Evolutionary conservation across 2,329 filamentous ascomycete species (phyloP).

Genomic region (Elsinoe perseae): DNA sequence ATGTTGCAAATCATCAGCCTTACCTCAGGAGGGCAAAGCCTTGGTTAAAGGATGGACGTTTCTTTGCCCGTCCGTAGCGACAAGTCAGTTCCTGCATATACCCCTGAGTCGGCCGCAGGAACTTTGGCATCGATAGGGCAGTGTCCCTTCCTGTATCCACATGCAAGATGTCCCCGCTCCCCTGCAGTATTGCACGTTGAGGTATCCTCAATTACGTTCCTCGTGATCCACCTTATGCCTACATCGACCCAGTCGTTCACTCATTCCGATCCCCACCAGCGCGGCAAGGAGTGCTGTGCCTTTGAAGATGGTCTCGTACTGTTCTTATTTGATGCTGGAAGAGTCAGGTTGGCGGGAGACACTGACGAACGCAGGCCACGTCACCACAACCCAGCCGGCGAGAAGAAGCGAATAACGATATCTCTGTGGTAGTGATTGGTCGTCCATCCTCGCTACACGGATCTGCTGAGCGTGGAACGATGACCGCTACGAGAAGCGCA

Average conservation of each 20-base stretch:
- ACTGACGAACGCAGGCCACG: conserved; percentile 29
- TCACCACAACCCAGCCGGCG: conserved; percentile 24
- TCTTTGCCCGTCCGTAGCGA: too few relatives aligned
- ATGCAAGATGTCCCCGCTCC: too few relatives aligned
- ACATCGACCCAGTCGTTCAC: not conserved
- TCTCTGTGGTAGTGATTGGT: not conserved
- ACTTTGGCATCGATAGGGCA: too few relatives aligned
- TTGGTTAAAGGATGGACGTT: too few relatives aligned
- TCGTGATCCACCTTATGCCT: not conserved
- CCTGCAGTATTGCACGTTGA: too few relatives aligned
- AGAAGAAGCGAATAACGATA: conserved; percentile 30
- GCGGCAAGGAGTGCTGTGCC: conserved; percentile 24
- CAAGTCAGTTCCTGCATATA: too few relatives aligned
- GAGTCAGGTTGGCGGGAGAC: conserved; percentile 31
- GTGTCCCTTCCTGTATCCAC: too few relatives aligned
- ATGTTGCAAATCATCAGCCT: too few relatives aligned
- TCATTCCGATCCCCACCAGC: conserved; percentile 15
- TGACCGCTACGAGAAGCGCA: not conserved
- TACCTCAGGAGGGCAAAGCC: too few relatives aligned
- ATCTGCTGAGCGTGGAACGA: not conserved
- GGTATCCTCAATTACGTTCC: not conserved
- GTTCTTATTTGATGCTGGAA: conserved; percentile 27
- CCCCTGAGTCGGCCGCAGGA: too few relatives aligned
- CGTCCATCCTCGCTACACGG: not conserved
- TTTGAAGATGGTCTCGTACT: conserved; percentile 33